Percentiles rank a stretch among this genome's conserved stretches.
phyloP scores from a whole-genome alignment of 257 asterid genomes.

The Datura wrightii region DNA sequence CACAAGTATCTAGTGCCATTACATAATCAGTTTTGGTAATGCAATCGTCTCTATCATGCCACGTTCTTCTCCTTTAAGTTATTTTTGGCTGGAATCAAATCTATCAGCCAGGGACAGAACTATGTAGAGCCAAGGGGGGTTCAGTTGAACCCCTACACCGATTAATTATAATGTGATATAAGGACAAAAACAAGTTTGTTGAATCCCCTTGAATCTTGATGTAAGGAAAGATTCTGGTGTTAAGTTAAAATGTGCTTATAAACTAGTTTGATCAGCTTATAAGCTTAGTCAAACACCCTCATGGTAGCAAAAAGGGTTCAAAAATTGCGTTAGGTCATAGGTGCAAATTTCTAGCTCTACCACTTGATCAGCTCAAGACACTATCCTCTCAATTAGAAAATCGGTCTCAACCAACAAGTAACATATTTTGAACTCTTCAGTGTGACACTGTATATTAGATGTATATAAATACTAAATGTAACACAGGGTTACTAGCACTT shows the following conservation, averaged over 20 bases:
- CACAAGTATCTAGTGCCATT: slow-evolving; percentile 10
- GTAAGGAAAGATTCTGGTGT: neutral
- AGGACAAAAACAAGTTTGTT: neutral
- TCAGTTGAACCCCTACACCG: neutral
- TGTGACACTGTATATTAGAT: neutral
- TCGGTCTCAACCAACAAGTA: neutral
- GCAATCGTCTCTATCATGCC: neutral
- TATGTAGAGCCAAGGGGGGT: neutral
- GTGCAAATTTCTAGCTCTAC: neutral
- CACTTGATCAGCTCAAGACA: neutral
- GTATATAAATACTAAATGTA: neutral
- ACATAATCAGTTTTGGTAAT: neutral
- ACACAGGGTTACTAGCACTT: neutral
- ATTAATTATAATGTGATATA: neutral
- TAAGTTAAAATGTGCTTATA: neutral
- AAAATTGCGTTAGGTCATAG: neutral
- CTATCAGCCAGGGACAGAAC: neutral
- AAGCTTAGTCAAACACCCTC: neutral
- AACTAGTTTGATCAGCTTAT: no score
- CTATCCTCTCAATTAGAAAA: neutral
- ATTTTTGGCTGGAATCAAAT: neutral
- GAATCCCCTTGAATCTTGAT: neutral
- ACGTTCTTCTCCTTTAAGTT: neutral
- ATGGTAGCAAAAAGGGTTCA: neutral
- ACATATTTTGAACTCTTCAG: neutral